A percentile compares a stretch with the other conserved stretches of the same genome.
phyloP scores from a whole-genome alignment of 2,329 filamentous ascomycete species.

The Ciborinia camelliae region DNA sequence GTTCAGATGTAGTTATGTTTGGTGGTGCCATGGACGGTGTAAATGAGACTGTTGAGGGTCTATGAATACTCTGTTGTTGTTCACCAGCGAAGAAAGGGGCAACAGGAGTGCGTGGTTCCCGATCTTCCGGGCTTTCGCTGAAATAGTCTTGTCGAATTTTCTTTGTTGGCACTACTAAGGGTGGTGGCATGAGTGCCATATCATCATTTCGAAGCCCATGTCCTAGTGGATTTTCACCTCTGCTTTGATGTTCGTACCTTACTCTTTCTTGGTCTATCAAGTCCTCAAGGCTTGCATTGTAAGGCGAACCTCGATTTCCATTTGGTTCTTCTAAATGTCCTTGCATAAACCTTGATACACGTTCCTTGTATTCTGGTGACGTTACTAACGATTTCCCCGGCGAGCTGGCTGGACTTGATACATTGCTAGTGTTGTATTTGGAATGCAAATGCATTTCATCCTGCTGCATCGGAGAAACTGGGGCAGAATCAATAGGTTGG shows the following conservation, averaged over 20 bases:
- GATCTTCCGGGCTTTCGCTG: background rate
- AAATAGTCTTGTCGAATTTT: conserved; percentile 10
- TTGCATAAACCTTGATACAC: conserved; percentile 1
- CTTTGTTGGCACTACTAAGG: conserved; percentile 7
- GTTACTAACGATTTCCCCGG: background rate
- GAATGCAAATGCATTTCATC: background rate
- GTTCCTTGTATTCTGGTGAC: conserved; percentile 15
- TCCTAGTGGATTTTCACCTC: background rate
- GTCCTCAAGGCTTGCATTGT: conserved; percentile 8
- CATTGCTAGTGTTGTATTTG: background rate
- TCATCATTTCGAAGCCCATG: conserved; percentile 1
- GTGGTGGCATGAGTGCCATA: conserved; percentile 1
- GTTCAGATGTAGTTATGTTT: background rate
- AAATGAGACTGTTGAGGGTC: background rate
- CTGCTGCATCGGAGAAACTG: background rate
- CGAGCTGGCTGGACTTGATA: background rate
- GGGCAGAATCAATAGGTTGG: background rate
- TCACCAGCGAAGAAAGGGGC: background rate
- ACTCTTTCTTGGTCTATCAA: conserved; percentile 18
- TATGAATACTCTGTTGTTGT: background rate
- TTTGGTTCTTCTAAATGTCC: conserved; percentile 4
- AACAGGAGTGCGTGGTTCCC: background rate
- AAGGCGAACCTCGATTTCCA: background rate
- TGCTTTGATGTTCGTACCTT: conserved; percentile 6
- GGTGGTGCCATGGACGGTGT: background rate